Conservation (phyloP, 2,329 filamentous ascomycete species). For the Tolypocladium cylindrosporum region DNA sequence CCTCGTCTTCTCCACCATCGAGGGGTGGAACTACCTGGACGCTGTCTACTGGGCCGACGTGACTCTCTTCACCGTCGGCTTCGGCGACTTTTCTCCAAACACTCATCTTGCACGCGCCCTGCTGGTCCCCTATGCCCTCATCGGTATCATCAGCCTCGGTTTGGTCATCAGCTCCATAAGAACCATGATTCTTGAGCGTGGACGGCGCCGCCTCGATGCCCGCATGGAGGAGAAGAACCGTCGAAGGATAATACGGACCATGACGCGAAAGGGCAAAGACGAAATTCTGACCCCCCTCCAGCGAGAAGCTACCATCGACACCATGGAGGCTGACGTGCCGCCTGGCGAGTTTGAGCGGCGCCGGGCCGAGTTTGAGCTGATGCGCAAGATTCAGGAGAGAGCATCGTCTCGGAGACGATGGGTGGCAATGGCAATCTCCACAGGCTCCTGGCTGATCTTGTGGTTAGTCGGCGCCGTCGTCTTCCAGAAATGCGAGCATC, state of each 20-base stretch:
- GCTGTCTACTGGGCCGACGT: constrained; percentile 72
- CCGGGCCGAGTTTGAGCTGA: constrained; percentile 63
- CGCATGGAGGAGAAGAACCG: constrained; percentile 52
- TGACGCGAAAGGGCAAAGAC: constrained; percentile 35
- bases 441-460: constrained; percentile 58
- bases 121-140: constrained; percentile 72
- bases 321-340: constrained; percentile 6
- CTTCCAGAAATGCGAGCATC: constrained; percentile 47
- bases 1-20: constrained; percentile 61
- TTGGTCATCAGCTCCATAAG: constrained; percentile 74
- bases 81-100: constrained; percentile 41
- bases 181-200: constrained; percentile 50
- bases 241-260: constrained; percentile 32
- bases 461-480: constrained; percentile 75
- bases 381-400: constrained; percentile 67
- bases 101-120: constrained; percentile 55
- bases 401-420: constrained; percentile 60
- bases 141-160: constrained; percentile 77
- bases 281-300: constrained; percentile 39
- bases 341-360: constrained; percentile 47
- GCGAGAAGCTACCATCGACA: constrained; percentile 6
- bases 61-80: constrained; percentile 54
- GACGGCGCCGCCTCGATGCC: constrained; percentile 40
- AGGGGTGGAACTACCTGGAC: constrained; percentile 69
- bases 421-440: constrained; percentile 60